Evolutionary conservation across 257 asterid species (phyloP), one percentile per base, ranked within the genome.

Genomic region (Scutellaria barbata): DNA sequence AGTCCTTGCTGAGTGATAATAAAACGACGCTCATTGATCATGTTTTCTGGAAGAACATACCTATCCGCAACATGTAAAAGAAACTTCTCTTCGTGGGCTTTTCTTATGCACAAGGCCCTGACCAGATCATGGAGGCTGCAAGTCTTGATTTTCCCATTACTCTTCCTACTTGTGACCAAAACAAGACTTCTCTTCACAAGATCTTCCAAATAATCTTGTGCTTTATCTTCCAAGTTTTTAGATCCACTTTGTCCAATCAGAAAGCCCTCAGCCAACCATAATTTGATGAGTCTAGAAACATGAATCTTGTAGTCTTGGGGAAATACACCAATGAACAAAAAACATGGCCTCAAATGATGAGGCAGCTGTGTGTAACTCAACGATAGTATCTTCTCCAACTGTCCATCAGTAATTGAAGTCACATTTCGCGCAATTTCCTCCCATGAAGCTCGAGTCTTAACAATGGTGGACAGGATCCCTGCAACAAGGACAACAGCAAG

Each of bases 301-400:
- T 11, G 14, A 18, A 71, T 71, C 1, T 16, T 39, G 8, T 33
- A 39, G 18, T 71, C 69, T 60, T 47, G 53, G 2, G 52, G 75
- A 37, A 46, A 71, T 10, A 13, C 52, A 7, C 12, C 76, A 1
- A 60, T 14, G 17, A 14, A 47, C 0, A 60, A 52, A 12, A 59
- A 60, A 37, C 75, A 58, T 0, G 76, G 53, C 51, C 62, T 59
- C 33, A 71, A 48, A 60, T 60, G 42, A 71, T 71, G 76, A 71
- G 76, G 63, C 53, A 71, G 18, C 35, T 16, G 17, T 0, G 20
- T 35, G 43, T 71, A 71, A 17, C 76, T 71, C 62, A 60, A 59
- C 7, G 69, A 71, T 16, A 71, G 16, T 30, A 71, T 60, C 53
- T 6, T 3, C 7, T 35, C 67, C 1, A 48, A 8, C 1, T 48